Evolutionary conservation across 768 basidiomycete species (phyloP).

Genomic region (Boletus subparvulus): DNA sequence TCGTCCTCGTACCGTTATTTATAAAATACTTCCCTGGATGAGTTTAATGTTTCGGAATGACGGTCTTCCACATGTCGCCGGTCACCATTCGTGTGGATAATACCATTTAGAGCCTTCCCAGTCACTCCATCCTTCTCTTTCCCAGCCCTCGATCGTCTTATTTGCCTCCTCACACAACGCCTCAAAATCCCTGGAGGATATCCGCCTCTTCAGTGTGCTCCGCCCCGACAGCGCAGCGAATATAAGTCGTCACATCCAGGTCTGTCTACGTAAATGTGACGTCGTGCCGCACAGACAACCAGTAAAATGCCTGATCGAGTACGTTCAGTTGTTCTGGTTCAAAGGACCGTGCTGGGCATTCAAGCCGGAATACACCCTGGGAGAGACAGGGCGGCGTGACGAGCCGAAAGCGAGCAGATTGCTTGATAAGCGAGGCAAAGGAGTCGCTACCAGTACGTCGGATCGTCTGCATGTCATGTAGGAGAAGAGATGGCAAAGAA

Average conservation of each 20-base stretch:
- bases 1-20: neutral
- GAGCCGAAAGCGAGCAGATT: slow-evolving; percentile 56
- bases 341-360: slow-evolving; percentile 28
- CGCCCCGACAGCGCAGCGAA: slow-evolving; percentile 78
- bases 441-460: slow-evolving; percentile 44
- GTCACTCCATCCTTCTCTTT: neutral
- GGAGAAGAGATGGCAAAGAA: too few relatives aligned
- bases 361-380: slow-evolving; percentile 73
- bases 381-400: slow-evolving; percentile 72
- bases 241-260: slow-evolving; percentile 69
- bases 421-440: slow-evolving; percentile 55
- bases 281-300: slow-evolving; percentile 58
- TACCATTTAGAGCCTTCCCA: neutral
- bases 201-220: slow-evolving; percentile 63
- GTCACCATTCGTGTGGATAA: neutral
- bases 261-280: slow-evolving; percentile 78
- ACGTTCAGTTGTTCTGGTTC: slow-evolving; percentile 50
- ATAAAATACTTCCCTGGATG: too few relatives aligned
- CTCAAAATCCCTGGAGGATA: slow-evolving; percentile 56
- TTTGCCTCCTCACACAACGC: slow-evolving; percentile 58
- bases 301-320: slow-evolving; percentile 66
- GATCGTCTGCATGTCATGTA: slow-evolving; percentile 52
- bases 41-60: neutral
- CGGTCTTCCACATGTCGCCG: neutral
- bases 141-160: slow-evolving; percentile 44